Evolutionary conservation across 768 basidiomycete species (phyloP).

Genomic region (Pulveroboletus ravenelii): DNA sequence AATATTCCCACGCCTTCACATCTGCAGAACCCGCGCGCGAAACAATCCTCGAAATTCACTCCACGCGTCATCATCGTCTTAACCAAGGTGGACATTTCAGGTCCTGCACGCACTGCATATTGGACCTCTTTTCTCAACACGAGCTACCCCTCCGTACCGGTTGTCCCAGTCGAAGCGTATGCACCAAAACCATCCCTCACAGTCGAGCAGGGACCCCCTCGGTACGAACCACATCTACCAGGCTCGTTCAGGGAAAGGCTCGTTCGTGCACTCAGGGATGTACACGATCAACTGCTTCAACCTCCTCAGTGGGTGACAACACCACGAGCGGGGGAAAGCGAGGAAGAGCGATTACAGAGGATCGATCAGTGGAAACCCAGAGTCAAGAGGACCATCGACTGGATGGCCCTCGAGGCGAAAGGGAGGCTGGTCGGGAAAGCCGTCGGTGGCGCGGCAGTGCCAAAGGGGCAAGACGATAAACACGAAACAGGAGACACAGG

Average conservation of each 20-base stretch:
- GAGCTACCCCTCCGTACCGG: slow-evolving; percentile 48
- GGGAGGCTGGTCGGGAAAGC: slow-evolving; percentile 41
- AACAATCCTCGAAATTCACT: slow-evolving; percentile 31
- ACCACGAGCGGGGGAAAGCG: slow-evolving; percentile 32
- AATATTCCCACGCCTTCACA: slow-evolving; percentile 7
- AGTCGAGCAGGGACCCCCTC: slow-evolving; percentile 40
- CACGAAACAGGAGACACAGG: slow-evolving; percentile 11
- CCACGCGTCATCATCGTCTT: slow-evolving; percentile 61
- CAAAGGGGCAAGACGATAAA: slow-evolving; percentile 16
- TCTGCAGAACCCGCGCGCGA: slow-evolving; percentile 12
- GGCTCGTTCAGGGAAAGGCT: slow-evolving; percentile 58
- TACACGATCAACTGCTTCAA: slow-evolving; percentile 61
- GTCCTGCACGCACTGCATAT: slow-evolving; percentile 53
- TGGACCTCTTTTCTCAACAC: slow-evolving; percentile 62
- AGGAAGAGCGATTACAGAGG: slow-evolving; percentile 43
- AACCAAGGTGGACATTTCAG: slow-evolving; percentile 86
- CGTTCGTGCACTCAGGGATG: slow-evolving; percentile 57
- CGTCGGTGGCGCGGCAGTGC: slow-evolving; percentile 41
- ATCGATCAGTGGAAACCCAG: slow-evolving; percentile 59
- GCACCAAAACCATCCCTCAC: slow-evolving; percentile 38
- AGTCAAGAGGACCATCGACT: slow-evolving; percentile 66
- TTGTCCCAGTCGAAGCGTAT: slow-evolving; percentile 79
- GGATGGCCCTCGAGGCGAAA: slow-evolving; percentile 54
- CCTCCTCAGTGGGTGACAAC: slow-evolving; percentile 59
- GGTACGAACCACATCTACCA: slow-evolving; percentile 65